Evolutionary conservation across 106 monocot species (phyloP), one percentile per base, ranked within the genome.

Genomic region (Hemerocallis citrina): DNA sequence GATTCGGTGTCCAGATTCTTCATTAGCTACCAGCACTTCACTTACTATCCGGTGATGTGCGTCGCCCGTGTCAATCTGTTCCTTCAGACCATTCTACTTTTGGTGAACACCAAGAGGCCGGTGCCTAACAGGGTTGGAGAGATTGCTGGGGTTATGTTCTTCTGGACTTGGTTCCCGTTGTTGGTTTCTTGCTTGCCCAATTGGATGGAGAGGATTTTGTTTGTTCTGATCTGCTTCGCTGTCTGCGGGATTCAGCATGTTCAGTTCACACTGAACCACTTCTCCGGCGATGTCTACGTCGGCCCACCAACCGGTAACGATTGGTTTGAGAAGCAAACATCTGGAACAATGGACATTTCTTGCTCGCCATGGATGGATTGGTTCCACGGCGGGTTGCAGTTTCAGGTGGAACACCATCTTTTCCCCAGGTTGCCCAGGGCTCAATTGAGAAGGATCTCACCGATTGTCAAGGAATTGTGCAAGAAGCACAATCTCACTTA

Each of bases 291-390:
- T 11, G 77, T 80, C 6, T 80, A 77, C 33, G 77, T 74, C 20
- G 85, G 85, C 3, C 56, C 25, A 23, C 85, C 85, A 6, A 57
- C 12, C 7, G 85, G 73, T 1, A 63, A 66, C 35, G 80, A 80
- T 6, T 88, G 87, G 87, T 78, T 79, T 46, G 75, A 82, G 76
- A 88, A 76, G 67, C 87, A 88, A 60, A 82, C 87, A 11, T 60
- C 64, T 46, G 87, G 87, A n/a, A 82, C 87, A 13, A 55, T 82
- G 7, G 63, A 88, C 61, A 82, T 88, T 19, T 7, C 62, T 6
- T 85, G 85, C 69, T 32, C 85, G 1, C 66, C 80, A 2, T 84
- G 84, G 79, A 79, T 84, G 86, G 86, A 86, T 45, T 86, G 86
- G 77, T 86, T 86, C 72, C 86, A 78, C 38, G 86, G 86, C 6